phyloP scores from a whole-genome alignment of 106 monocot species.

The Gastrodia elata region DNA sequence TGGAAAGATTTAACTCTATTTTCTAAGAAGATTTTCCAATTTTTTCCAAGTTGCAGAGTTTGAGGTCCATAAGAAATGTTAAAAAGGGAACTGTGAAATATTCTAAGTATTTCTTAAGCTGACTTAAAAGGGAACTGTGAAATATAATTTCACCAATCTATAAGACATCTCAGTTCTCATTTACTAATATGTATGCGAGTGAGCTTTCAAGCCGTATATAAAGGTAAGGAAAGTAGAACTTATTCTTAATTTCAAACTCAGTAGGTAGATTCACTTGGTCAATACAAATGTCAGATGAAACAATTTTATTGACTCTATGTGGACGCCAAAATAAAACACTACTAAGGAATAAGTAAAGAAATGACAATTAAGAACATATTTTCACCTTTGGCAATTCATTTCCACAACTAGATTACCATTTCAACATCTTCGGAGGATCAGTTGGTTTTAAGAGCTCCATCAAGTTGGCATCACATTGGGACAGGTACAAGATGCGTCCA shows the following conservation, averaged over 20 bases:
- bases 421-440: slow-evolving; percentile 66
- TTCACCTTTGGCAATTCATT: slow-evolving; percentile 64
- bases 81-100: no score
- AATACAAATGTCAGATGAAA: not conserved
- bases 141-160: not conserved
- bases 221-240: not conserved
- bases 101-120: not conserved
- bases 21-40: not conserved
- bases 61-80: no score
- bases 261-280: no score
- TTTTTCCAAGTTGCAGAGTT: no score
- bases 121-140: not conserved
- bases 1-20: not conserved
- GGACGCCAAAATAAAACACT: not conserved
- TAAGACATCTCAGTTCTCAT: not conserved
- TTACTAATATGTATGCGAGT: not conserved
- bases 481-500: slow-evolving; percentile 46
- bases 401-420: slow-evolving; percentile 51
- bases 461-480: slow-evolving; percentile 37
- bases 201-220: no score
- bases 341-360: not conserved
- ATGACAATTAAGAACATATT: not conserved
- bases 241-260: no score
- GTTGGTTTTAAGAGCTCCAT: slow-evolving; percentile 43
- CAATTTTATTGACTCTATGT: not conserved